A percentile compares a stretch with the other conserved stretches of the same genome.
These are phyloP conservation scores for Naganishia vishniacii DNA, from an alignment of 768 basidiomycete genomes.

Conservation along the genomic window DNA sequence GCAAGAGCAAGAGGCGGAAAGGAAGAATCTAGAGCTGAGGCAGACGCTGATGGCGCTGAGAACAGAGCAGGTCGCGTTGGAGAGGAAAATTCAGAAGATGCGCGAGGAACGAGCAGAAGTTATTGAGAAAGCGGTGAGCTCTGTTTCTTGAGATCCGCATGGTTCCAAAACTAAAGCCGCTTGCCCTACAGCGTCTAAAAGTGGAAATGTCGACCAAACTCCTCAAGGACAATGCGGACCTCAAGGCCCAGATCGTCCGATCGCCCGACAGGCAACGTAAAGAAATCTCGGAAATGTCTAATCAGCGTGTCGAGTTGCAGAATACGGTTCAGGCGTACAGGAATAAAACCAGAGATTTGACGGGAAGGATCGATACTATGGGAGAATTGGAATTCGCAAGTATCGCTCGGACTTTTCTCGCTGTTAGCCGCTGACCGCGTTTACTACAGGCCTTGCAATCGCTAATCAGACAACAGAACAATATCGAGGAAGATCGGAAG, in stretches of 20 bases:
- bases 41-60: constrained; percentile 10
- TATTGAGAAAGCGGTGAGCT: constrained; percentile 12
- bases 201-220: constrained; percentile 13
- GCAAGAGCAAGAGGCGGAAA: constrained; percentile 12
- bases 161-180: no score
- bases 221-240: constrained; percentile 12
- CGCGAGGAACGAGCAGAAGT: constrained; percentile 15
- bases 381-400: constrained; percentile 11
- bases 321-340: constrained; percentile 5
- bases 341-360: constrained; percentile 13
- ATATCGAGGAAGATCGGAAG: constrained; percentile 17
- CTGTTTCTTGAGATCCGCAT: no score
- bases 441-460: not conserved
- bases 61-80: constrained; percentile 15
- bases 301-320: not conserved
- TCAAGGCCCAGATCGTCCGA: constrained; percentile 17
- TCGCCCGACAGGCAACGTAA: constrained; percentile 6
- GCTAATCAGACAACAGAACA: constrained; percentile 9
- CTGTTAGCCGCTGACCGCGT: not conserved
- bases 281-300: constrained; percentile 13
- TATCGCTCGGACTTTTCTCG: not conserved
- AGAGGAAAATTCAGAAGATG: constrained; percentile 14
- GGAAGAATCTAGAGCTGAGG: constrained; percentile 1
- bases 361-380: constrained; percentile 14
- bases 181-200: constrained; percentile 3